These are phyloP conservation scores for Senna siamea DNA, from an alignment of 306 rosid genomes.

Conservation along the genomic window DNA sequence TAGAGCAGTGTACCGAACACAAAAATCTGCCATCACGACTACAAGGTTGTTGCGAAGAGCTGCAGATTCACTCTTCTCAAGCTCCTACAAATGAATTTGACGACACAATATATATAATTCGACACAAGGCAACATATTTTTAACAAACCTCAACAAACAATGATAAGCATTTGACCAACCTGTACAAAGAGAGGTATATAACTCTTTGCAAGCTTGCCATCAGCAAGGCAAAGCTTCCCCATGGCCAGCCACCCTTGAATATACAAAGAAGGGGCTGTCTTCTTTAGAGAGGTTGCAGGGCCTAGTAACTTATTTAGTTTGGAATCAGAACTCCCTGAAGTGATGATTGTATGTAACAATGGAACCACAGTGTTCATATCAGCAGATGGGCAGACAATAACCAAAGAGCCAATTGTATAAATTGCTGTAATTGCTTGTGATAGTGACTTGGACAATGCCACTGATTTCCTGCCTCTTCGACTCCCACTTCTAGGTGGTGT, in stretches of 20 bases:
- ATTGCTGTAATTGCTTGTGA: conserved; percentile 71
- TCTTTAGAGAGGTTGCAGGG: conserved; percentile 53
- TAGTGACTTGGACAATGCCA: conserved; percentile 52
- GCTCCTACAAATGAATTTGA: conserved; percentile 60
- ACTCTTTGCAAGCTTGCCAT: conserved; percentile 82
- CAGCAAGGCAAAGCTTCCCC: conserved; percentile 96
- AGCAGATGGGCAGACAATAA: conserved; percentile 73
- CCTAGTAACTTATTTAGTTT: conserved; percentile 60
- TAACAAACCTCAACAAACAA: conserved; percentile 24
- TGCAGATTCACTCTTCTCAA: conserved; percentile 77
- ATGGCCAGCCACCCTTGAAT: conserved; percentile 89
- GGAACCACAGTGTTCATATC: conserved; percentile 63
- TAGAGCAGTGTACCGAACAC: conserved; percentile 93
- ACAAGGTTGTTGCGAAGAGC: conserved; percentile 92
- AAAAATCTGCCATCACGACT: conserved; percentile 88
- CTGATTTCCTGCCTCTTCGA: conserved; percentile 57
- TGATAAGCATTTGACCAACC: conserved; percentile 51
- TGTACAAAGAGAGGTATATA: conserved; percentile 88
- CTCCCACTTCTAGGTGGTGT: conserved; percentile 71
- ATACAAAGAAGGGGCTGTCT: conserved; percentile 74
- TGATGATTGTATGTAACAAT: conserved; percentile 71
- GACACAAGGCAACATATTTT: conserved; percentile 13
- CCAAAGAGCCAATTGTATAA: conserved; percentile 84
- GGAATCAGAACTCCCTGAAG: conserved; percentile 75
- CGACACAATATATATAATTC: conserved; percentile 14